phyloP scores from a whole-genome alignment of 2,329 filamentous ascomycete genomes.

The Thielaviopsis musarum region DNA sequence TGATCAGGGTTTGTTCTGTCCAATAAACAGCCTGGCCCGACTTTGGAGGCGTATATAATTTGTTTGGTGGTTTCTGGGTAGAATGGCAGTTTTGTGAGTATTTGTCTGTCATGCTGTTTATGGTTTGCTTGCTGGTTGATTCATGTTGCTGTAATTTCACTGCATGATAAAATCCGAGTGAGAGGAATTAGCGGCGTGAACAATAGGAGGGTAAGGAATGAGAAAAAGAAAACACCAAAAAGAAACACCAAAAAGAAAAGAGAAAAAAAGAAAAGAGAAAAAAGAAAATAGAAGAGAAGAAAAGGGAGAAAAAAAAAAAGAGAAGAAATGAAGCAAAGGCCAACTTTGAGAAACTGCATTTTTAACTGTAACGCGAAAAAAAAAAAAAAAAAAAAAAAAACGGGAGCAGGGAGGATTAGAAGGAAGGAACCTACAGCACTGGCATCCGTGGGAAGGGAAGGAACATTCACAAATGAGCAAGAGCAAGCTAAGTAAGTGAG shows the following conservation, averaged over 20 bases:
- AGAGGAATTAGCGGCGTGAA: no score
- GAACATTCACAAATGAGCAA: neutral
- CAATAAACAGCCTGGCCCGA: neutral
- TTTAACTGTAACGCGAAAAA: no score
- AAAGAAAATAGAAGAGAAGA: constrained; percentile 11
- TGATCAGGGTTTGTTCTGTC: neutral
- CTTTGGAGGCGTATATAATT: no score
- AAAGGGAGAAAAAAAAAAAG: constrained; percentile 12
- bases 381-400: constrained; percentile 1
- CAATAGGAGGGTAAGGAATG: no score
- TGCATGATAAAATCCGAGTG: no score
- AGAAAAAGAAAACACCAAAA: neutral
- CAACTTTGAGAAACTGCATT: neutral
- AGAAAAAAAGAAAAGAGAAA: neutral
- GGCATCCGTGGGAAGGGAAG: neutral
- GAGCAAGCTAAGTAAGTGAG: neutral
- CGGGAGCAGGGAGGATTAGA: neutral
- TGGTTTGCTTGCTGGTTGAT: no score
- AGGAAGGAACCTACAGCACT: neutral
- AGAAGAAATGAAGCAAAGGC: neutral
- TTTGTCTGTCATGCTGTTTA: no score
- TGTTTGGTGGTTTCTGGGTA: no score
- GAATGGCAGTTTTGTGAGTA: no score
- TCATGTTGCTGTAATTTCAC: no score
- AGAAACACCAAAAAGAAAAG: neutral